Evolutionary conservation across 257 asterid genomes (phyloP).

Genomic region (Solanum dulcamara): DNA sequence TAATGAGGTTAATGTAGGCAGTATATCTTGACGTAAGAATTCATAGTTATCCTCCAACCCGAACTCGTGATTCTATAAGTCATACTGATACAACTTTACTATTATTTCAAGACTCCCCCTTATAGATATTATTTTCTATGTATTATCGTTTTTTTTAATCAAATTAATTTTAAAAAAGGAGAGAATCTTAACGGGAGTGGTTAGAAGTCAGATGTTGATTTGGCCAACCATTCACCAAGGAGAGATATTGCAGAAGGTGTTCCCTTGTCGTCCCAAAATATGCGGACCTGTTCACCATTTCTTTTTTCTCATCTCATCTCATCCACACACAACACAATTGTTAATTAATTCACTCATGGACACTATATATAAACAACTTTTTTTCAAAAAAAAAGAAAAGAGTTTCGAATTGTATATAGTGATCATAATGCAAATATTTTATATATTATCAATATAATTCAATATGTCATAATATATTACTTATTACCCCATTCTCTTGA

Average conservation of each 20-base stretch:
- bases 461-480: neutral
- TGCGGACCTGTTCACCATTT: neutral
- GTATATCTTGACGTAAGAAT: neutral
- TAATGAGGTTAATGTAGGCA: neutral
- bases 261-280: constrained; percentile 1
- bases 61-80: neutral
- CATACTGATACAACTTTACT: neutral
- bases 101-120: rapidly evolving
- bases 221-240: constrained; percentile 11
- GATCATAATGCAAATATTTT: neutral
- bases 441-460: neutral
- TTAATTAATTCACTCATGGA: neutral
- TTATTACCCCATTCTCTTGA: neutral
- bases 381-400: neutral
- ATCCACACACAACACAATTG: neutral
- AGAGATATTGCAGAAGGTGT: neutral
- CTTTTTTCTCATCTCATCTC: neutral
- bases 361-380: neutral
- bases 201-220: constrained; percentile 14
- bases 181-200: constrained; percentile 10
- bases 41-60: neutral
- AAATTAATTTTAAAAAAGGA: neutral
- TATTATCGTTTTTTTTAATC: neutral
- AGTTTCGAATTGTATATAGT: neutral
- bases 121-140: neutral